phyloP scores from a whole-genome alignment of 495 filamentous ascomycete species.

The Darksidea phi region DNA sequence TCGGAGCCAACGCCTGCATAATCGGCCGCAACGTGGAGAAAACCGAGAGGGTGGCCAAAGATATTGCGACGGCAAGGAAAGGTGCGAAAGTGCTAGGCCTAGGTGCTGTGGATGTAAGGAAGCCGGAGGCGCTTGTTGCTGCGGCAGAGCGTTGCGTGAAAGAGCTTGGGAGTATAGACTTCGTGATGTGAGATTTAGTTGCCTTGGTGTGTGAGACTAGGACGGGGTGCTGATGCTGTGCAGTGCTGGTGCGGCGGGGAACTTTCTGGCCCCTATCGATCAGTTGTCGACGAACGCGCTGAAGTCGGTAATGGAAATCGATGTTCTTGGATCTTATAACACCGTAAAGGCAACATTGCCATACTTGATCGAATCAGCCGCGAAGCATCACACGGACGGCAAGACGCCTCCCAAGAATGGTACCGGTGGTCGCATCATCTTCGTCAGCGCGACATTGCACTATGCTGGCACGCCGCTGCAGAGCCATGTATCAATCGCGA shows the following conservation, averaged over 20 bases:
- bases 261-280: constrained; percentile 87
- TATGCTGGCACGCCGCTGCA: constrained; percentile 82
- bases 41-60: constrained; percentile 73
- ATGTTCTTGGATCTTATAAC: constrained; percentile 89
- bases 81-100: constrained; percentile 85
- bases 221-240: constrained; percentile 9
- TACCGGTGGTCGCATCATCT: constrained; percentile 82
- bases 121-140: constrained; percentile 62
- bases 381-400: constrained; percentile 56
- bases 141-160: constrained; percentile 75
- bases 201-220: constrained; percentile 7
- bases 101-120: constrained; percentile 79
- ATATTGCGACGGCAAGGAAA: constrained; percentile 72
- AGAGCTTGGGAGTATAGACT: constrained; percentile 86
- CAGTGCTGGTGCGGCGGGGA: constrained; percentile 91
- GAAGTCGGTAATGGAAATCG: constrained; percentile 94
- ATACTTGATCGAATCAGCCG: constrained; percentile 70
- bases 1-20: constrained; percentile 92
- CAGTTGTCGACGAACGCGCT: constrained; percentile 84
- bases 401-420: constrained; percentile 46
- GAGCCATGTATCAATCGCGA: constrained; percentile 81
- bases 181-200: constrained; percentile 68
- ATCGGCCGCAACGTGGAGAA: constrained; percentile 88
- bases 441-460: constrained; percentile 85
- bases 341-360: constrained; percentile 88